Evolutionary conservation across 495 filamentous ascomycete species (phyloP), one percentile per base, ranked within the genome.

Genomic region (Thermochaetoides thermophila): DNA sequence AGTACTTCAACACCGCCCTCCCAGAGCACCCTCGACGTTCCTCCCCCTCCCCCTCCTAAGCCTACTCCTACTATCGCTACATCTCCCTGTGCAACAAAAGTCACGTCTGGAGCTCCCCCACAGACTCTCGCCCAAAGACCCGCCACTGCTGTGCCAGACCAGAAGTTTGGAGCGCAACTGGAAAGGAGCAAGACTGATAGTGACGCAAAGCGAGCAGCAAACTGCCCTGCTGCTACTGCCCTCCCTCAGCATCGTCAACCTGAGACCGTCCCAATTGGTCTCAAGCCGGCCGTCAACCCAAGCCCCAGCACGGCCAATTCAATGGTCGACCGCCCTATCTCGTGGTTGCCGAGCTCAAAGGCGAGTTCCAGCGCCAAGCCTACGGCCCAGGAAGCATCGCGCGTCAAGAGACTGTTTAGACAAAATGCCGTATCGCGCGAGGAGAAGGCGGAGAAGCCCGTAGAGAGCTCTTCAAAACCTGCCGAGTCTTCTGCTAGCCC

Each of bases 401-500:
- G 43, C 36, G 39, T 42, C 9, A 44, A 27, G 31, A 43, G 42
- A 28, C 37, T 40, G 37, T 24, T 32, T 13, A 45, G 36, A 23
- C 39, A 53, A 32, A 38, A 53, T 49, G 54, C 38, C n/a, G n/a
- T n/a, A n/a, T n/a, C n/a, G n/a, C n/a, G n/a, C n/a, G n/a, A n/a
- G n/a, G n/a, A n/a, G n/a, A n/a, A n/a, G 13, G 39, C 16, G 27
- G 40, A 37, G 6, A 45, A 38, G 9, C 18, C 43, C 8, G 25
- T 48, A 26, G 55, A 63, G 16, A 40, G 46, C 17, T 41, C 55
- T 12, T n/a, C n/a, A n/a, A 51, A 49, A 35, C 50, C 34, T 4
- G 68, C 77, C 45, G 74, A 73, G 26, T 70, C 76, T 17, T 65
- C 83, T 45, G 69, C 73, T 37, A 73, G 61, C 38, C 66, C 82